Evolutionary conservation across 2,329 filamentous ascomycete species (phyloP), one percentile per base, ranked within the genome.

Genomic region (Raffaelea ambrosiae): DNA sequence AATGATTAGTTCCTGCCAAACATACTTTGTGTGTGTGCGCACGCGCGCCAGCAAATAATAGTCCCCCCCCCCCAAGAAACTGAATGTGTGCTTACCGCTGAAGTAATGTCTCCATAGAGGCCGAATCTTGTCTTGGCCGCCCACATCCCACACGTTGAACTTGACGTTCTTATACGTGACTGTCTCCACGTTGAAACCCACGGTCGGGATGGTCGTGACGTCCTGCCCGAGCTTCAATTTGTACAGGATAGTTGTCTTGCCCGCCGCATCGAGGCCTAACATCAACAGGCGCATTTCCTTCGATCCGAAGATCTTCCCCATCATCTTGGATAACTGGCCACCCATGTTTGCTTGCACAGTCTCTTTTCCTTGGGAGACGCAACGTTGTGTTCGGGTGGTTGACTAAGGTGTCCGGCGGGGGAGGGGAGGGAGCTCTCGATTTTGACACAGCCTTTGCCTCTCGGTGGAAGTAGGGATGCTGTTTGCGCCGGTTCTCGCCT

Each of bases 141-240:
- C 91, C 51, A 97, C 91, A 74, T 97, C 91, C 91, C 91, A 97
- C 54, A 97, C 91, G 62, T 94, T 97, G 76, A 97, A 97, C 71
- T 96, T 94, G 70, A 96, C 90, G 68, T 97, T 97, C 79, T 96
- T 96, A 77, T 95, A 96, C 58, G 90, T 94, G 61, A 97, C 90
- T 4, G 89, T 95, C 77, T 97, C 91, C 68, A 97, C 93, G 78
- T 97, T 97, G 79, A 97, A 97, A 59, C 91, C 93, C 60, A 98
- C 93, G 31, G 93, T 98, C 42, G 93, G 93, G 64, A 97, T 97
- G 46, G 93, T 97, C 53, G 93, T 97, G 61, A 97, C 90, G 65
- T 95, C 90, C 76, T 97, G 89, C 69, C 91, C 90, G 52, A 97
- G 83, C 80, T 97, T 97, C 64, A 98, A 79, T 77, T 96, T 97